Percentiles rank a stretch among this genome's conserved stretches.
Evolutionary conservation across 2,329 filamentous ascomycete species (phyloP).

Genomic region (Blastomyces gilchristii): DNA sequence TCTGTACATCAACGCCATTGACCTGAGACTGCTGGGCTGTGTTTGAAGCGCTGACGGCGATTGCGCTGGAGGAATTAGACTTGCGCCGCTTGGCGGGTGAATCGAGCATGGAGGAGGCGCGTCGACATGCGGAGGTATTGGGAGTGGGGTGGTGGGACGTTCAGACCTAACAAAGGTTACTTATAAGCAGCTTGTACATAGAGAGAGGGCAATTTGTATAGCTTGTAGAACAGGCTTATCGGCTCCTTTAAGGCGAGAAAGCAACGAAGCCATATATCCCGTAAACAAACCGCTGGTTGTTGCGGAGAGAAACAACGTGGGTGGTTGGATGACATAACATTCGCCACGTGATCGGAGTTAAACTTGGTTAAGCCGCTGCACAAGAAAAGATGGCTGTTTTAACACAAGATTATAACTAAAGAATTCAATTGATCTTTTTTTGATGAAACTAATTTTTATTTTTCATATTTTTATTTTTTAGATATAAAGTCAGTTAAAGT

Average conservation of each 20-base stretch:
- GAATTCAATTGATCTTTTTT: no score
- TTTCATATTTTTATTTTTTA: no score
- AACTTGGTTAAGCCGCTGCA: no score
- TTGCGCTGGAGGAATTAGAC: slow-evolving; percentile 46
- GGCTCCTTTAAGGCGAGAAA: not conserved
- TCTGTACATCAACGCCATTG: not conserved
- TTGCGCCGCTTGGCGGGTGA: slow-evolving; percentile 56
- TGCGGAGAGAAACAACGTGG: slow-evolving; percentile 16
- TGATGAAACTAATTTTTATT: no score
- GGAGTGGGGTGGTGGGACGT: slow-evolving; percentile 16
- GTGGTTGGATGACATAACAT: slow-evolving; percentile 26
- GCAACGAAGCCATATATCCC: not conserved
- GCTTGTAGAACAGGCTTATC: not conserved
- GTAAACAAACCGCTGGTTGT: not conserved
- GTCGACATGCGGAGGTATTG: slow-evolving; percentile 11
- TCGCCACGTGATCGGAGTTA: slow-evolving; percentile 13
- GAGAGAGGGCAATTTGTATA: not conserved
- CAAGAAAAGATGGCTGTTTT: no score
- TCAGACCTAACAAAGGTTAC: slow-evolving; percentile 15
- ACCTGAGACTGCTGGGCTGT: slow-evolving; percentile 22
- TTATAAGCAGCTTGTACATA: not conserved
- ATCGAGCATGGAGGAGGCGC: slow-evolving; percentile 38
- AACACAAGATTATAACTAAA: no score
- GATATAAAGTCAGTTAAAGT: no score
- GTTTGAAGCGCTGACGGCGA: slow-evolving; percentile 34